Percentiles rank a stretch among this genome's conserved stretches.
Evolutionary conservation across 2,329 filamentous ascomycete species (phyloP).

Genomic region (Amesomyces nigricolor): DNA sequence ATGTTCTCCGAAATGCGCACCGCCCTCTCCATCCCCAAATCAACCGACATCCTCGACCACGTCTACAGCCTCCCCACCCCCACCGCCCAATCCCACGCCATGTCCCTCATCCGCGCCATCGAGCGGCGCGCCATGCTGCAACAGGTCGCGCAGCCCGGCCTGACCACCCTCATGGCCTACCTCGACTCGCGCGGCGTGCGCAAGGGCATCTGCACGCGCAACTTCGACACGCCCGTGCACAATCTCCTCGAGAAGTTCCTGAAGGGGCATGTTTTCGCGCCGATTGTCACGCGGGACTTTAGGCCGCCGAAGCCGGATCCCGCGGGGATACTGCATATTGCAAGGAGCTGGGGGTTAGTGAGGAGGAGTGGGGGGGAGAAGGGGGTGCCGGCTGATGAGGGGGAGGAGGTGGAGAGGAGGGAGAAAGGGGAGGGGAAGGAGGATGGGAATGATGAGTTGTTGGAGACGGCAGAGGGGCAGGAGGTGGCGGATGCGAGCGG

Average conservation of each 20-base stretch:
- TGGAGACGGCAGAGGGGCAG: conserved; percentile 18
- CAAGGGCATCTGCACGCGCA: conserved; percentile 89
- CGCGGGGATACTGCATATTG: conserved; percentile 82
- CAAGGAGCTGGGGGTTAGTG: conserved; percentile 64
- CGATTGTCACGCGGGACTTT: conserved; percentile 81
- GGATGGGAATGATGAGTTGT: neutral
- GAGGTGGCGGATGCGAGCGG: conserved; percentile 39
- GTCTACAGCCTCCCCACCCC: conserved; percentile 65
- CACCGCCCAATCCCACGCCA: conserved; percentile 55
- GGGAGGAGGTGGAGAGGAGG: conserved; percentile 15
- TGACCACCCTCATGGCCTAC: conserved; percentile 73
- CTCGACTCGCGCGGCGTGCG: conserved; percentile 61
- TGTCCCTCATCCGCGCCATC: conserved; percentile 69
- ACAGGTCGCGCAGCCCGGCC: conserved; percentile 77
- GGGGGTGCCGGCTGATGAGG: conserved; percentile 19
- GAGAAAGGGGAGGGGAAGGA: conserved; percentile 19
- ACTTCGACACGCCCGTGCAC: conserved; percentile 76
- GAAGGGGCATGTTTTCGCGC: conserved; percentile 59
- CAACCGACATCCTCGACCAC: conserved; percentile 81
- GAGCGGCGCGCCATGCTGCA: conserved; percentile 74
- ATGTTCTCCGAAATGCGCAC: conserved; percentile 88
- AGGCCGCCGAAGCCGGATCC: conserved; percentile 80
- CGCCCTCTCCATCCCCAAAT: conserved; percentile 65
- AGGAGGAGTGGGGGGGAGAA: conserved; percentile 20
- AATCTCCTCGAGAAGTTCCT: conserved; percentile 74